phyloP scores from a whole-genome alignment of 2,329 filamentous ascomycete species.

The Colletotrichum lindemuthianum region DNA sequence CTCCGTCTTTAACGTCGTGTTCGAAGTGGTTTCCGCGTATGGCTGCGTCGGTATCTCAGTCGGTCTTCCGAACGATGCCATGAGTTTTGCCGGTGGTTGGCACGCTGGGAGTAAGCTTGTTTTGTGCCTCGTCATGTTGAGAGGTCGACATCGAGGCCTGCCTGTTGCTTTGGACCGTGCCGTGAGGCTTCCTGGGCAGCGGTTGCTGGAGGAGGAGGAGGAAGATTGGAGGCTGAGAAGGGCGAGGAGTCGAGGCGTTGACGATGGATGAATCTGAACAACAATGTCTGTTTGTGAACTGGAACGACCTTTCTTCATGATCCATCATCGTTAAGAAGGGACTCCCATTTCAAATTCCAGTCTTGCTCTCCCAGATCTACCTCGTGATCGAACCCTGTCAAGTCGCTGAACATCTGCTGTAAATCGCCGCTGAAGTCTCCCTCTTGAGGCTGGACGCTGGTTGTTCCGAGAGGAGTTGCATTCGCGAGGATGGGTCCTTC shows the following conservation, averaged over 20 bases:
- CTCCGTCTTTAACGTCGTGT: constrained; percentile 69
- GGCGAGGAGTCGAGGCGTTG: constrained; percentile 1
- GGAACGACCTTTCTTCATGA: too few species aligned
- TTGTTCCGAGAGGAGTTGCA: too few species aligned
- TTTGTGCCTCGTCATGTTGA: constrained; percentile 65
- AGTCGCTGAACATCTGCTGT: too few species aligned
- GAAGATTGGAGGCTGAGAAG: constrained; percentile 37
- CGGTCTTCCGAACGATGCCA: constrained; percentile 63
- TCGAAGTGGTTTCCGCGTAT: constrained; percentile 67
- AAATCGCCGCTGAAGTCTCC: too few species aligned
- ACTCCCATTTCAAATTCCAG: too few species aligned
- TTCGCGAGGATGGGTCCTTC: too few species aligned
- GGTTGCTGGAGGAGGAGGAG: constrained; percentile 44
- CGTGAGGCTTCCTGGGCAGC: constrained; percentile 53
- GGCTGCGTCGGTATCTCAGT: constrained; percentile 70
- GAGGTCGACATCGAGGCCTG: constrained; percentile 65
- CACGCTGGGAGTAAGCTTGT: constrained; percentile 67
- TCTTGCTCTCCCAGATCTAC: too few species aligned
- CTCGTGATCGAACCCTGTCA: too few species aligned
- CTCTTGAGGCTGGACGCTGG: too few species aligned
- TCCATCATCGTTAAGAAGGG: too few species aligned
- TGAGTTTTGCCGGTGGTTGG: constrained; percentile 66
- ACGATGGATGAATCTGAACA: background rate
- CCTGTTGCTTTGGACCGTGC: constrained; percentile 67
- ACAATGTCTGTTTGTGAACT: too few species aligned